A percentile compares a stretch with the other conserved stretches of the same genome.
phyloP scores from a whole-genome alignment of 345 rosid genomes.

The Reutealis trisperma region DNA sequence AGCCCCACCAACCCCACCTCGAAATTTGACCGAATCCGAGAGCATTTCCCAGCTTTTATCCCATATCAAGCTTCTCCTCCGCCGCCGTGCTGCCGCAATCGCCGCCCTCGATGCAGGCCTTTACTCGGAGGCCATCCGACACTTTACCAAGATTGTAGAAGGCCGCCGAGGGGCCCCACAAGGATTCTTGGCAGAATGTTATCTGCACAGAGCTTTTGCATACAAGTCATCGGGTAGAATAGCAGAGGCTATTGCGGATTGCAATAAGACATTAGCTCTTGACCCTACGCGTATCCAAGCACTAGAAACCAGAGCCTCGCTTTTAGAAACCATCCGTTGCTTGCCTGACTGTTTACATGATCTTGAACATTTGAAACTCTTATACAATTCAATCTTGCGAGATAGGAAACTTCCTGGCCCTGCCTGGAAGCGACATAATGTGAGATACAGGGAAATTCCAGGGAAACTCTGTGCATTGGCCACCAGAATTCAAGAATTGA shows the following conservation, averaged over 20 bases:
- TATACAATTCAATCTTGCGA: conserved; percentile 81
- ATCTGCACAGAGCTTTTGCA: conserved; percentile 79
- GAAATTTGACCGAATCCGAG: conserved; percentile 46
- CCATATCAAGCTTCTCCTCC: conserved; percentile 79
- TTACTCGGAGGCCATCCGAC: conserved; percentile 82
- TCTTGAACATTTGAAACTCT: conserved; percentile 83
- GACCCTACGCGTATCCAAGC: conserved; percentile 83
- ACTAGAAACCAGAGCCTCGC: conserved; percentile 81
- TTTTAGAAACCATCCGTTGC: conserved; percentile 79
- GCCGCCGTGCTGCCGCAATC: conserved; percentile 84
- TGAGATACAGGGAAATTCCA: conserved; percentile 82
- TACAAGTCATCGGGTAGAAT: conserved; percentile 71
- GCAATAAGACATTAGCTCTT: conserved; percentile 85
- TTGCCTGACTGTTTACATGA: conserved; percentile 89
- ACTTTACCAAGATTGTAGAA: conserved; percentile 84
- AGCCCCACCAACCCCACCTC: conserved; percentile 60
- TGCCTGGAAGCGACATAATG: conserved; percentile 85
- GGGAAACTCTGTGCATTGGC: conserved; percentile 73
- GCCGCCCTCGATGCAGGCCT: conserved; percentile 89
- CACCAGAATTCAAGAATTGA: conserved; percentile 58
- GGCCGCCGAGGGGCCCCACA: conserved; percentile 88
- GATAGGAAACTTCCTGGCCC: conserved; percentile 95
- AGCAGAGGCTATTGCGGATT: conserved; percentile 86
- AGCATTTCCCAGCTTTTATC: conserved; percentile 64
- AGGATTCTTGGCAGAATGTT: conserved; percentile 87